A percentile compares a stretch with the other conserved stretches of the same genome.
These are phyloP conservation scores for Acer saccharum DNA, from an alignment of 345 rosid species.

Conservation along the genomic window DNA sequence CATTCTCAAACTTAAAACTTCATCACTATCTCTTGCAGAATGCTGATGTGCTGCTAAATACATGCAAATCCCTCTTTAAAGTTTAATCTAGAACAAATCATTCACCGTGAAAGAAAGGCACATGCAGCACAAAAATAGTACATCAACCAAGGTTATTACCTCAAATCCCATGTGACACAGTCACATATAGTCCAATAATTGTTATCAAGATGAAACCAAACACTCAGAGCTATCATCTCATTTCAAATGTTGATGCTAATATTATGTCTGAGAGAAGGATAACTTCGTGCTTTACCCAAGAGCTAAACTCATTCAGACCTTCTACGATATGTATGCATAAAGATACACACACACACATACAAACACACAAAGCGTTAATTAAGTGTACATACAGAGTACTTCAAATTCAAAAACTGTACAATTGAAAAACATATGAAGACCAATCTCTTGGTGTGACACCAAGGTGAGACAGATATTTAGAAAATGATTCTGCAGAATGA, in stretches of 20 bases:
- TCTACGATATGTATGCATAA: neutral
- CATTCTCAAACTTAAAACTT: too few species aligned
- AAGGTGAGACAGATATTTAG: neutral
- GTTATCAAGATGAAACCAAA: neutral
- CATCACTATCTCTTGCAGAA: neutral
- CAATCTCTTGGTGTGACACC: neutral
- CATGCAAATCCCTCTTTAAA: neutral
- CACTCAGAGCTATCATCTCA: neutral
- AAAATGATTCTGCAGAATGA: neutral
- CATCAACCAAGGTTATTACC: neutral
- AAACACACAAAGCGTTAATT: neutral
- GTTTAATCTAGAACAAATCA: neutral
- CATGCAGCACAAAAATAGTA: neutral
- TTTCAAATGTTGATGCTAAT: neutral
- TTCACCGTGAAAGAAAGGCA: neutral
- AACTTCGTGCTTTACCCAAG: neutral
- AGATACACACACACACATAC: neutral
- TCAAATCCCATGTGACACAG: neutral
- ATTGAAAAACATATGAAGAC: neutral
- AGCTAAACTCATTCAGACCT: neutral
- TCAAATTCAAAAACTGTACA: neutral
- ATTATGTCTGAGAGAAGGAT: neutral
- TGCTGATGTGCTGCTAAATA: neutral
- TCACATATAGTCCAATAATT: neutral
- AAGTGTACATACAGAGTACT: too few species aligned